Percentiles rank a stretch among this genome's conserved stretches.
phyloP scores from a whole-genome alignment of 2,329 filamentous ascomycete genomes.

The Ceratocystis alfenasii region DNA sequence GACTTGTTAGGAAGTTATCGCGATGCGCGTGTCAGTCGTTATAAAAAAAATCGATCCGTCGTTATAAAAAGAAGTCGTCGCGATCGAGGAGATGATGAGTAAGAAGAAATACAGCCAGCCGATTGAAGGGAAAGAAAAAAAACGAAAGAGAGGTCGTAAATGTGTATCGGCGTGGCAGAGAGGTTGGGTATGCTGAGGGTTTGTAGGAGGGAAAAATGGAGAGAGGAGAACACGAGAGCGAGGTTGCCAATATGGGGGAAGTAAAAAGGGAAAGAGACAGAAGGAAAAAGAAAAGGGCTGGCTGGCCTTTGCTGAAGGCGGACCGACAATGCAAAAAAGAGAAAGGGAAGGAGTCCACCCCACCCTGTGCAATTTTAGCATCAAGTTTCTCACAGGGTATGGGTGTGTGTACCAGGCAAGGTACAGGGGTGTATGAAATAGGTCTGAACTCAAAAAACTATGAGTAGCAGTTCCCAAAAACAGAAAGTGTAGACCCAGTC shows the following conservation, averaged over 20 bases:
- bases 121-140: constrained; percentile 17
- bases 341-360: background rate
- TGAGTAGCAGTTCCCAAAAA: background rate
- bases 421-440: background rate
- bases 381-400: constrained; percentile 2
- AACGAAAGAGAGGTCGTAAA: constrained; percentile 1
- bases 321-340: background rate
- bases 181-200: constrained; percentile 11
- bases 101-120: constrained; percentile 19
- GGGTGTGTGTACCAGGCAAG: background rate
- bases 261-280: constrained; percentile 15
- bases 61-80: constrained; percentile 16
- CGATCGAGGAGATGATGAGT: constrained; percentile 16
- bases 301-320: constrained; percentile 3
- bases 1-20: background rate
- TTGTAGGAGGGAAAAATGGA: constrained; percentile 21
- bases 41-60: constrained; percentile 18
- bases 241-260: constrained; percentile 21
- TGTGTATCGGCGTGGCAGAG: constrained; percentile 14
- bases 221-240: constrained; percentile 22
- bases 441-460: no score
- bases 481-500: no score
- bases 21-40: constrained; percentile 13
- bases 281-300: constrained; percentile 14
- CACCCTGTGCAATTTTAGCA: constrained; percentile 16